Evolutionary conservation across 1,284 basidiomycete genomes (phyloP).

Genomic region (Boletellus dicymbophilus): DNA sequence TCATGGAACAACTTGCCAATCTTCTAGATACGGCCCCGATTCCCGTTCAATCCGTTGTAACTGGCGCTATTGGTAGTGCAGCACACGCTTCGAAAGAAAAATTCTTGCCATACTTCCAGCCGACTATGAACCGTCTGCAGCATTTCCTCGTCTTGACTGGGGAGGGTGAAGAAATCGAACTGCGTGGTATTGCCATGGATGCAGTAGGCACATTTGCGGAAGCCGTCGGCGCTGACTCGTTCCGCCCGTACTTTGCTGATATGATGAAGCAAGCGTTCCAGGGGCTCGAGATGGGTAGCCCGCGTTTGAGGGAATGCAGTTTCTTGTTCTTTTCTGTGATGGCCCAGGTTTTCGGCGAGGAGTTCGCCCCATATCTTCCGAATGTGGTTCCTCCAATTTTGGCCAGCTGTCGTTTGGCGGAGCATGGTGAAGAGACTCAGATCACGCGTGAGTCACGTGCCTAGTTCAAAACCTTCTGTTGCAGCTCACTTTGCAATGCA

Average conservation of each 20-base stretch:
- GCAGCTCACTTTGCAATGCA: conserved; percentile 20
- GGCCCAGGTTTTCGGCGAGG: conserved; percentile 94
- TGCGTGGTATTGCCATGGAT: conserved; percentile 98
- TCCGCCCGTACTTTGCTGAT: conserved; percentile 94
- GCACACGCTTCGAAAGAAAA: conserved; percentile 96
- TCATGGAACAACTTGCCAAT: conserved; percentile 94
- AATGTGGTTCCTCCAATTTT: conserved; percentile 89
- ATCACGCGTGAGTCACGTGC: conserved; percentile 38
- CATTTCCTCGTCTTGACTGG: conserved; percentile 84
- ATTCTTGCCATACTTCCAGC: conserved; percentile 95
- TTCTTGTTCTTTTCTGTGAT: conserved; percentile 99
- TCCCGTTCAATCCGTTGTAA: conserved; percentile 93
- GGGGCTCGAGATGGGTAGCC: conserved; percentile 85
- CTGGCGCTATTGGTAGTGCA: conserved; percentile 97
- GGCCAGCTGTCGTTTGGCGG: conserved; percentile 83
- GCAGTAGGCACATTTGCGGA: conserved; percentile 98
- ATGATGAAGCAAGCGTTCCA: conserved; percentile 97
- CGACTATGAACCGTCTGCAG: conserved; percentile 88
- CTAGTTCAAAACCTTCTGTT: not conserved
- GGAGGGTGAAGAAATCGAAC: conserved; percentile 89
- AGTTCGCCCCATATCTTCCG: conserved; percentile 89
- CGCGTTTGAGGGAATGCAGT: conserved; percentile 92
- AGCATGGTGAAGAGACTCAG: conserved; percentile 68
- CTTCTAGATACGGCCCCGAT: conserved; percentile 88
- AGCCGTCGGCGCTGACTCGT: conserved; percentile 92